Percentiles rank a stretch among this genome's conserved stretches.
Conservation (phyloP, 805 yeast species). For the Wickerhamiella domercqiae region DNA sequence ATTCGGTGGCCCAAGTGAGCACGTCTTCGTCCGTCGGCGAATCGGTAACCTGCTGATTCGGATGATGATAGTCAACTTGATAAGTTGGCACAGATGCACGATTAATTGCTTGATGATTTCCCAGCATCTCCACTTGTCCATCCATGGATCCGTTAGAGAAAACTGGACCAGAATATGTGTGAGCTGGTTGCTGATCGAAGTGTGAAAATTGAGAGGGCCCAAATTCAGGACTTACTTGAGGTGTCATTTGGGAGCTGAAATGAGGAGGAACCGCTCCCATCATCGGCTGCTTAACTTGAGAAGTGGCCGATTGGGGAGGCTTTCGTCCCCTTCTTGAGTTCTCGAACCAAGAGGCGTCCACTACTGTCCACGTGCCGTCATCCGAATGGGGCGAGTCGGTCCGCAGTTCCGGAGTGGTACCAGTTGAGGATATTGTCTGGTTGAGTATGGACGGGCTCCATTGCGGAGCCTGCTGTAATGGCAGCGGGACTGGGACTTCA, state of each 20-base stretch:
- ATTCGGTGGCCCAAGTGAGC: conserved; percentile 8
- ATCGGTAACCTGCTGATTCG: conserved; percentile 1
- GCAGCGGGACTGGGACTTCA: neutral
- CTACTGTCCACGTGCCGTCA: neutral
- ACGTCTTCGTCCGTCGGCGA: conserved; percentile 1
- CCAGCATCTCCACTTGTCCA: too few relatives aligned
- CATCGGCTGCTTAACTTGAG: conserved; percentile 2
- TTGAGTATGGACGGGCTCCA: neutral
- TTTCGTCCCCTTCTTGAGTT: neutral
- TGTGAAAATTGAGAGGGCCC: neutral
- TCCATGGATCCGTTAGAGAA: too few relatives aligned
- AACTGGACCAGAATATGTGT: too few relatives aligned
- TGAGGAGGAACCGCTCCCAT: neutral
- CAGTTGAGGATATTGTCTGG: neutral
- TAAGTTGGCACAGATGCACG: neutral
- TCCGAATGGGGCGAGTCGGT: conserved; percentile 1
- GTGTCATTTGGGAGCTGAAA: neutral
- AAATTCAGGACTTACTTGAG: neutral
- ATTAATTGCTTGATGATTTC: conserved; percentile 1
- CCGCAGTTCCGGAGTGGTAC: neutral
- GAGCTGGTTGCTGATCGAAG: neutral
- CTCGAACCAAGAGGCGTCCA: neutral
- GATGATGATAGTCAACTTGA: neutral
- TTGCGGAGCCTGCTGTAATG: neutral
- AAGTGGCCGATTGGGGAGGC: neutral